Evolutionary conservation across 257 asterid species (phyloP), one percentile per base, ranked within the genome.

Genomic region (Petunia axillaris): DNA sequence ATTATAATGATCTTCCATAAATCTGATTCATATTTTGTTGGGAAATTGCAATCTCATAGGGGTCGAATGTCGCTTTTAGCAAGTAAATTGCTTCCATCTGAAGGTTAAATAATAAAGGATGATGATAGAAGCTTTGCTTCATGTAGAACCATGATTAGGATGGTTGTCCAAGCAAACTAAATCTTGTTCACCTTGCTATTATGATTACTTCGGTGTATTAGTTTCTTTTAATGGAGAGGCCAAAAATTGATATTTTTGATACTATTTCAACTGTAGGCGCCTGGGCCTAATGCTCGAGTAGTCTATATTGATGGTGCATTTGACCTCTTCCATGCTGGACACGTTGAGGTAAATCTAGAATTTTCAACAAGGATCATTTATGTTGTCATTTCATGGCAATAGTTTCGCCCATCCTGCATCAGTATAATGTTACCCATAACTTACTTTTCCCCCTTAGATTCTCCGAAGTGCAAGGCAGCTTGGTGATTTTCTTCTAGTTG

Each of bases 251-350:
- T 36, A 13, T 5, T 52, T 52, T 75, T 44, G 75, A 35, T 73
- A 36, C 46, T 82, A 54, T 82, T 79, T 75, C 70, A 79, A 76
- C 68, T 81, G 68, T 88, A 95, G 99, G 98, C 87, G 57, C 98
- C 98, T 75, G 98, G 93, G 76, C 97, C 97, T 38, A 93, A 92
- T 85, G 89, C 96, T 53, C 94, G 93, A 66, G 97, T 95, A 66
- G 97, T 95, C 43, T 95, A 95, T 87, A 95, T 95, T 79, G 99
- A 95, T 83, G 98, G 99, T 50, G 99, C 96, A 36, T 95, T 95
- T 87, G 99, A 95, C 88, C 94, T 93, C 81, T 95, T 93, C 75
- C 99, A 95, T 84, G 99, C 99, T 70, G 98, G 99, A 64, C 99
- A 95, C 10, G 97, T 95, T 66, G 97, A 92, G 99, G 99, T 95